phyloP scores from a whole-genome alignment of 1,284 basidiomycete species.

The Ganoderma boninense region DNA sequence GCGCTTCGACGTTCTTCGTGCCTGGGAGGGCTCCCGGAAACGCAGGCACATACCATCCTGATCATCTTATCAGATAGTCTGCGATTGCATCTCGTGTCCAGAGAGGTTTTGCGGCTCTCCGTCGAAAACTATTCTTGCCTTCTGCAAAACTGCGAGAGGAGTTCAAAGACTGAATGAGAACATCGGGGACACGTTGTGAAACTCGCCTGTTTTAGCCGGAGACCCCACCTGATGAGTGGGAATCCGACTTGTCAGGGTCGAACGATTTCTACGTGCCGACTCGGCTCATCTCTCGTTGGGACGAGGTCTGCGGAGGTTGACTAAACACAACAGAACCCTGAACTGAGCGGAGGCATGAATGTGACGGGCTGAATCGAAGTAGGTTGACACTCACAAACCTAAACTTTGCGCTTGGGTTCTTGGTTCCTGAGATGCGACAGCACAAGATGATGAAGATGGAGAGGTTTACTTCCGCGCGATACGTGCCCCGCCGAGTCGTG shows the following conservation, averaged over 20 bases:
- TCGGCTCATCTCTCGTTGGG: not conserved
- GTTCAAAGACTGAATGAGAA: not conserved
- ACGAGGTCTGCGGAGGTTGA: not conserved
- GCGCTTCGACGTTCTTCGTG: not conserved
- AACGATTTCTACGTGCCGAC: not conserved
- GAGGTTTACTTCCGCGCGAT: not conserved
- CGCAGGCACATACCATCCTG: not conserved
- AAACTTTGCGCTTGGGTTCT: not conserved
- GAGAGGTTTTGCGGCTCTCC: conserved; percentile 8
- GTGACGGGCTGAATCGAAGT: not conserved
- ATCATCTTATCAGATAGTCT: conserved; percentile 24
- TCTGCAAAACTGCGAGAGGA: not conserved
- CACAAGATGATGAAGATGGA: not conserved
- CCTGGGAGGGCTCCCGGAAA: not conserved
- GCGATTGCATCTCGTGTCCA: not conserved
- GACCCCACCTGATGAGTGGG: not conserved
- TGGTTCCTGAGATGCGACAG: not conserved
- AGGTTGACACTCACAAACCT: not conserved
- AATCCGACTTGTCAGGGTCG: not conserved
- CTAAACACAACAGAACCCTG: not conserved
- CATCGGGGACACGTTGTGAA: not conserved
- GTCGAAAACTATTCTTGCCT: conserved; percentile 12
- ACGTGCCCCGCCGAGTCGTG: not conserved
- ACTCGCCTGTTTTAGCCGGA: not conserved
- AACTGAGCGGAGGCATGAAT: not conserved